Conservation (phyloP, 192 early-diverging fungal genomes). For the Backusella mclennaniae region DNA sequence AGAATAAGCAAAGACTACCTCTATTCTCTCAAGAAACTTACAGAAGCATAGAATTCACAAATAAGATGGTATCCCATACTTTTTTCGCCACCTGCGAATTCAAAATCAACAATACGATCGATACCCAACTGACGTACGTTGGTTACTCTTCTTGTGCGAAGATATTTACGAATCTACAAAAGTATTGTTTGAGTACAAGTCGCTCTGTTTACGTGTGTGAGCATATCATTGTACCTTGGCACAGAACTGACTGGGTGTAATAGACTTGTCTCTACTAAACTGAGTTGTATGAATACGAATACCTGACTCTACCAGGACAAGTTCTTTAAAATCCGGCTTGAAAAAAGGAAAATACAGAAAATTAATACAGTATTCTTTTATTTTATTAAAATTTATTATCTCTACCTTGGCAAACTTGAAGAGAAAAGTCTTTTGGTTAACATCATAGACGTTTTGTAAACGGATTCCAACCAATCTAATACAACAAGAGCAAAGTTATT, state of each 20-base stretch:
- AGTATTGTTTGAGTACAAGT: background rate
- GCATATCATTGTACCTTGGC: constrained; percentile 60
- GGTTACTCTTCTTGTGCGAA: constrained; percentile 78
- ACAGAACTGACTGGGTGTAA: constrained; percentile 82
- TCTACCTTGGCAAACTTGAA: constrained; percentile 85
- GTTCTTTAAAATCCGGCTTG: constrained; percentile 80
- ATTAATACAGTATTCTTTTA: background rate
- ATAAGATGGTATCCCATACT: constrained; percentile 63
- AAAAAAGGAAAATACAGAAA: background rate
- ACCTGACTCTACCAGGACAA: constrained; percentile 91
- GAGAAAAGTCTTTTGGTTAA: constrained; percentile 85
- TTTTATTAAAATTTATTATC: background rate
- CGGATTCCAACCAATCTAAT: constrained; percentile 77
- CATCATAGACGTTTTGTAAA: constrained; percentile 95
- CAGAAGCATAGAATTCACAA: constrained; percentile 76
- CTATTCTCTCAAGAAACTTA: constrained; percentile 29
- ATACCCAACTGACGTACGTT: constrained; percentile 80
- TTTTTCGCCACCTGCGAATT: constrained; percentile 76
- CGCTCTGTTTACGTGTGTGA: background rate
- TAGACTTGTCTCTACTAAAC: constrained; percentile 84
- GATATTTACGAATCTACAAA: constrained; percentile 81
- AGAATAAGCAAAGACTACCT: background rate
- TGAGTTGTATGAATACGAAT: constrained; percentile 91
- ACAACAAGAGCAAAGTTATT: background rate
- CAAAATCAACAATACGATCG: constrained; percentile 92